Conservation (phyloP, 257 asterid genomes). For the Nicotiana attenuata region DNA sequence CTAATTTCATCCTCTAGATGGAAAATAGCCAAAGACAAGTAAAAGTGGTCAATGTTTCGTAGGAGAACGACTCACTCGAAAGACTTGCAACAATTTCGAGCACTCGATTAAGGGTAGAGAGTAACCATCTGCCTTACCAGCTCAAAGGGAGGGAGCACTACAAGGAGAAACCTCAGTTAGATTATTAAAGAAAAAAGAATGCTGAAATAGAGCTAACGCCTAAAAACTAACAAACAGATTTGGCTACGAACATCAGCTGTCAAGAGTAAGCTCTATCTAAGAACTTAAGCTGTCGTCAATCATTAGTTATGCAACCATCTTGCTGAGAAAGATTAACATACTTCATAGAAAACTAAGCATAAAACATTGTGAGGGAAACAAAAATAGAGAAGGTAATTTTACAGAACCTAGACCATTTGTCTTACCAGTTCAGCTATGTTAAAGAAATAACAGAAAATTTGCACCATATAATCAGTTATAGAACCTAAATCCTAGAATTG, state of each 20-base stretch:
- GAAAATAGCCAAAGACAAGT: not conserved
- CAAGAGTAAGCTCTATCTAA: not conserved
- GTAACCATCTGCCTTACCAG: not conserved
- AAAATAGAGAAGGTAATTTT: not conserved
- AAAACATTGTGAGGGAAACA: not conserved
- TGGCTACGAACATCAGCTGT: not conserved
- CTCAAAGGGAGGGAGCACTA: not conserved
- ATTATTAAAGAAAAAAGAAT: not conserved
- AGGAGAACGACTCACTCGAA: not conserved
- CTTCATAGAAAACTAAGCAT: not conserved
- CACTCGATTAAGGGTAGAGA: not conserved
- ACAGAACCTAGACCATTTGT: not conserved
- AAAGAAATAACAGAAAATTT: not conserved
- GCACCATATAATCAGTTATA: not conserved
- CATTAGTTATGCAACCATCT: not conserved
- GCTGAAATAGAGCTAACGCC: not conserved
- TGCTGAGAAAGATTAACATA: not conserved
- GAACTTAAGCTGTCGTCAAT: not conserved
- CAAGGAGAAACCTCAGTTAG: not conserved
- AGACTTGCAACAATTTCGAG: not conserved
- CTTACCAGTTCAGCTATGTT: not conserved
- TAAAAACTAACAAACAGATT: not conserved
- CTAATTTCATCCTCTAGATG: not conserved
- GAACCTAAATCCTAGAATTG: slow-evolving; percentile 3
- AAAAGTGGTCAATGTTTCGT: not conserved